phyloP scores from a whole-genome alignment of 352 stramenopile species.

The Phytophthora palmivora region DNA sequence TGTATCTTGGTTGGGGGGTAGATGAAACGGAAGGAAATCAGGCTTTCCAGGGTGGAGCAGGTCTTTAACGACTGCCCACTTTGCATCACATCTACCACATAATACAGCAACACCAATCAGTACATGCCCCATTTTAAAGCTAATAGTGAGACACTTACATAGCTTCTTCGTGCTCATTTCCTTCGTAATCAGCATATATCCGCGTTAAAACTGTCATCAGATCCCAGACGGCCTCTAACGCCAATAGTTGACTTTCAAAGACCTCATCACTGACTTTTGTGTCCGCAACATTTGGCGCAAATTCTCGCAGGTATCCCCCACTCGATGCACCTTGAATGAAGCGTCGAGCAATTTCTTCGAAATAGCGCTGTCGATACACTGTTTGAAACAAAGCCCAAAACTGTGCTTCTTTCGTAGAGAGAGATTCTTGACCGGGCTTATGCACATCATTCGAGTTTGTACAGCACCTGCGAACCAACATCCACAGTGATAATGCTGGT shows the following conservation, averaged over 20 bases:
- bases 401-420: constrained; percentile 39
- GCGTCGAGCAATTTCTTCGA: constrained; percentile 46
- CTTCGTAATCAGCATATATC: constrained; percentile 19
- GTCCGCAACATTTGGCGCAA: constrained; percentile 14
- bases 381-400: constrained; percentile 70
- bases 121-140: not conserved
- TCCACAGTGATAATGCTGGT: constrained; percentile 71
- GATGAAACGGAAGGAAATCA: constrained; percentile 49
- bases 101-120: constrained; percentile 6
- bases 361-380: constrained; percentile 41
- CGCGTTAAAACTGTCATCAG: constrained; percentile 31
- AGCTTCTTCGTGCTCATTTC: constrained; percentile 14
- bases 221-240: constrained; percentile 40
- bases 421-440: constrained; percentile 29
- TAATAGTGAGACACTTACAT: constrained; percentile 22
- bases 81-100: constrained; percentile 39
- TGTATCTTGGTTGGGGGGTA: not conserved
- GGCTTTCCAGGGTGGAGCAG: constrained; percentile 46
- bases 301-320: constrained; percentile 48
- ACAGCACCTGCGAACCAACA: constrained; percentile 56
- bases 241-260: constrained; percentile 38
- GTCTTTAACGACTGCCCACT: constrained; percentile 56
- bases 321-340: constrained; percentile 50
- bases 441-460: constrained; percentile 17
- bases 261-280: constrained; percentile 25